These are phyloP conservation scores for Amanita rimosa DNA, from an alignment of 768 basidiomycete genomes.

Conservation along the genomic window DNA sequence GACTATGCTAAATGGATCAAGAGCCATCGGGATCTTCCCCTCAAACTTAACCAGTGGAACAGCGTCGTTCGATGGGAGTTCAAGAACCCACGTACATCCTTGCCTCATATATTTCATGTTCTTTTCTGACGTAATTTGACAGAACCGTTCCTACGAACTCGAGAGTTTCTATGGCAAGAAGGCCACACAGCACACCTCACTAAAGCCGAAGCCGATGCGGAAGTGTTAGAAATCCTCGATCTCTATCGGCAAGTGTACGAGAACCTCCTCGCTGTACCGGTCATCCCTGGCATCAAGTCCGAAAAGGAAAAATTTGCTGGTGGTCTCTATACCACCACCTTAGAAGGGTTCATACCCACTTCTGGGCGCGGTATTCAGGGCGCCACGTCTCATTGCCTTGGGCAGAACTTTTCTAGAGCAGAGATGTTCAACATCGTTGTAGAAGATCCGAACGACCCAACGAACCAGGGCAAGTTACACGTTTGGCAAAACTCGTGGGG, in stretches of 20 bases:
- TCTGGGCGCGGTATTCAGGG: conserved; percentile 97
- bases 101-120: background rate
- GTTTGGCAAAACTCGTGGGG: conserved; percentile 99
- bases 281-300: conserved; percentile 94
- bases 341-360: conserved; percentile 96
- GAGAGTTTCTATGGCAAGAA: conserved; percentile 99
- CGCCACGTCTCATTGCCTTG: conserved; percentile 95
- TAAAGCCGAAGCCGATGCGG: conserved; percentile 80
- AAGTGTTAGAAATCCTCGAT: conserved; percentile 90
- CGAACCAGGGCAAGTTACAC: conserved; percentile 55
- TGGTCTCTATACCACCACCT: conserved; percentile 93
- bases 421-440: conserved; percentile 99
- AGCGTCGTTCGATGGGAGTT: conserved; percentile 99
- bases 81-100: conserved; percentile 86
- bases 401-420: conserved; percentile 93
- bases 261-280: conserved; percentile 94
- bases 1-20: conserved; percentile 99
- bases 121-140: background rate
- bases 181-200: conserved; percentile 94
- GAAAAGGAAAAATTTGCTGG: conserved; percentile 99
- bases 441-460: conserved; percentile 79
- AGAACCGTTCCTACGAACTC: conserved; percentile 98
- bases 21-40: conserved; percentile 90
- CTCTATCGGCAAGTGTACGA: conserved; percentile 94
- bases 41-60: conserved; percentile 99